Base-by-base conservation (phyloP, 805 yeast species). In the Zygosaccharomyces bisporus region DNA sequence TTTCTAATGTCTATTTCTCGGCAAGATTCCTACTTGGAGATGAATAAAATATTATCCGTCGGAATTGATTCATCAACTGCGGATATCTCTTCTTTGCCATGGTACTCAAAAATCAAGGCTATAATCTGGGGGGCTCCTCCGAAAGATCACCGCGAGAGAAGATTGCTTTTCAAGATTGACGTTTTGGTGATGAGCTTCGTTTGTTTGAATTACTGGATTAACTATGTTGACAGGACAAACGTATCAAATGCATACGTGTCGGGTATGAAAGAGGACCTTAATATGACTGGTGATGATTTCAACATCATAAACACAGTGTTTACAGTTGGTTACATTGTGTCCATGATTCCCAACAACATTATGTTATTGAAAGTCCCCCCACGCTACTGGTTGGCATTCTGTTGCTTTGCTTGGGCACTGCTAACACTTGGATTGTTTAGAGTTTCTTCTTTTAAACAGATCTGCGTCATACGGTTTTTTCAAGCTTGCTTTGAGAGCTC, bases 211-310 rank as follows among this genome's bases (percentile, higher is more conserved):
- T 55, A 53, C 42, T 55, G 57, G 57, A 51, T 67, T 42, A 79
- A 77, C 51, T 79, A 76, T 56, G 62, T 80, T 29, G 83, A 79
- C 56, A 63, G 77, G 44, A 60, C 73, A 16, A 76, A 76, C 47
- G 53, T 76, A 24, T 58, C 73, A 14, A 71, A 74, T 51, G 82
- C 84, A 3, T 79, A 78, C 52, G 81, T 77, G 14, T 68, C 77
- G 14, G 84, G 84, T 6, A 74, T 79, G 81, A 69, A 75, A 51
- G 77, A 75, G 48, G 81, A 73, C 44, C 54, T 75, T 44, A 51
- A 58, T 3, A 66, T 76, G 68, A 40, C 6, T 6, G 25, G 25
- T 9, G 9, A 21, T 21, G 25, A 21, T 21, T 21, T 21, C 6
- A 9, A 6, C 25, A 9, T 6, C 9, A 6, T 21, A 21, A 6